Percentiles rank a stretch among this genome's conserved stretches.
Evolutionary conservation across 257 asterid species (phyloP).

Genomic region (Knoxia roxburghii): DNA sequence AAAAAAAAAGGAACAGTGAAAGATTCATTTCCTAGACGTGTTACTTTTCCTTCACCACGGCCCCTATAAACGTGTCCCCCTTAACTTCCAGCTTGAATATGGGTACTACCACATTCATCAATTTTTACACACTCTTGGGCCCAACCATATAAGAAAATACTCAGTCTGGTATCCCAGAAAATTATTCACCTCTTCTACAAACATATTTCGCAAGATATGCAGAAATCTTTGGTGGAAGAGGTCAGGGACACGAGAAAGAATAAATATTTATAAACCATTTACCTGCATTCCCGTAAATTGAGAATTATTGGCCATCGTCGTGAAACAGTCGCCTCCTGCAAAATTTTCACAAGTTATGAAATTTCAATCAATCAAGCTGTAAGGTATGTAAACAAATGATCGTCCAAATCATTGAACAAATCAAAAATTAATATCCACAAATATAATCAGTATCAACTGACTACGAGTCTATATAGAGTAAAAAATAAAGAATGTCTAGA

Average conservation of each 20-base stretch:
- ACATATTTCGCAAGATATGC: not conserved
- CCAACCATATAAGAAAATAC: not conserved
- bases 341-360: not conserved
- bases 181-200: not conserved
- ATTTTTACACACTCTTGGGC: not conserved
- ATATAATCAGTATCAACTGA: not conserved
- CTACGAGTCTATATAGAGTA: not conserved
- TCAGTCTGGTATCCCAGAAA: not conserved
- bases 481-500: not conserved
- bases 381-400: not conserved
- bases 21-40: too few relatives aligned
- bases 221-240: not conserved
- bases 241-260: not conserved
- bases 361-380: not conserved
- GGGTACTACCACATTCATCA: not conserved
- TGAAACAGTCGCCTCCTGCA: constrained; percentile 16
- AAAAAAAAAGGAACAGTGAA: too few relatives aligned
- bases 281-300: constrained; percentile 41
- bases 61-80: not conserved
- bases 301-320: constrained; percentile 33
- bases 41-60: not conserved
- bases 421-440: too few relatives aligned
- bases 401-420: too few relatives aligned
- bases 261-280: not conserved
- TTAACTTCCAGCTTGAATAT: not conserved